Percentiles rank a stretch among this genome's conserved stretches.
Evolutionary conservation across 495 filamentous ascomycete species (phyloP).

Genomic region (Penicillium steckii): DNA sequence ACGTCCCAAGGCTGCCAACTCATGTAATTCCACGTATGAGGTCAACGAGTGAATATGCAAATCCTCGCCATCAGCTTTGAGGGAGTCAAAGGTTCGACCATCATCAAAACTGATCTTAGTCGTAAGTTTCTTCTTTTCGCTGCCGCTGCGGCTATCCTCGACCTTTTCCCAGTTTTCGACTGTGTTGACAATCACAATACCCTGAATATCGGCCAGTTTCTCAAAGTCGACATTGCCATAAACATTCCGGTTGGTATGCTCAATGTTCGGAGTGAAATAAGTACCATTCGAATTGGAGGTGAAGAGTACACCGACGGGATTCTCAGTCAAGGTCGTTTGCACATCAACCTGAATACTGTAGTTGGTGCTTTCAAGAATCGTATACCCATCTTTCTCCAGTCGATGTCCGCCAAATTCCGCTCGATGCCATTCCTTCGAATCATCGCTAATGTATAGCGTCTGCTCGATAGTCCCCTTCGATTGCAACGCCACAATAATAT

Average conservation of each 20-base stretch:
- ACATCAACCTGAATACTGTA: slow-evolving; percentile 98
- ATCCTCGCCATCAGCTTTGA: slow-evolving; percentile 57
- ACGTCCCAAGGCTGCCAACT: slow-evolving; percentile 68
- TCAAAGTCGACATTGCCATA: slow-evolving; percentile 86
- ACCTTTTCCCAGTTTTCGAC: slow-evolving; percentile 85
- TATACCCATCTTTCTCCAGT: slow-evolving; percentile 84
- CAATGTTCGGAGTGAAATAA: slow-evolving; percentile 86
- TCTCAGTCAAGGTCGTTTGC: slow-evolving; percentile 59
- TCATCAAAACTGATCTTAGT: slow-evolving; percentile 92
- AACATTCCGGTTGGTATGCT: slow-evolving; percentile 80
- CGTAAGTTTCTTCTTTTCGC: slow-evolving; percentile 59
- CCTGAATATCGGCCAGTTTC: slow-evolving; percentile 83
- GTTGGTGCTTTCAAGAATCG: slow-evolving; percentile 88
- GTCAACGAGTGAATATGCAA: slow-evolving; percentile 93
- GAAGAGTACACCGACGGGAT: slow-evolving; percentile 80
- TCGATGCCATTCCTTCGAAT: slow-evolving; percentile 83
- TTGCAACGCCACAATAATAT: slow-evolving; percentile 77
- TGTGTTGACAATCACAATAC: slow-evolving; percentile 84
- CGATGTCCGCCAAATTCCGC: slow-evolving; percentile 83
- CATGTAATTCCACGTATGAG: slow-evolving; percentile 35
- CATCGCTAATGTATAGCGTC: slow-evolving; percentile 79
- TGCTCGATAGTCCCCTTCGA: slow-evolving; percentile 81
- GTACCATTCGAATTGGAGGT: slow-evolving; percentile 96
- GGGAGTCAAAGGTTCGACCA: slow-evolving; percentile 69
- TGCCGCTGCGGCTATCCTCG: slow-evolving; percentile 41